Conservation (phyloP, 371 early-diverging fungal species). For the Choanephora cucurbitarum region DNA sequence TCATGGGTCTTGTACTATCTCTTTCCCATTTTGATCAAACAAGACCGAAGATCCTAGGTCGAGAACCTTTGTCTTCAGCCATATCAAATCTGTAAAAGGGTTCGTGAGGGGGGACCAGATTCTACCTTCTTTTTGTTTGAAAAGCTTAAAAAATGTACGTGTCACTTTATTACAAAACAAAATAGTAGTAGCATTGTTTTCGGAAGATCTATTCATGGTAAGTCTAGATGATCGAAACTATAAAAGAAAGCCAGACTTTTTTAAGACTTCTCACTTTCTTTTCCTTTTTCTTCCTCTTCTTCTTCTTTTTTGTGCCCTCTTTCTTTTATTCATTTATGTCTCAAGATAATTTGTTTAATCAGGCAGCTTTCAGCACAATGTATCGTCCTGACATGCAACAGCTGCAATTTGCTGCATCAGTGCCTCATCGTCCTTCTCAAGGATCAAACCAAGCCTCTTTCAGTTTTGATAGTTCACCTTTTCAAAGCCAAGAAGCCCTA, state of each 20-base stretch:
- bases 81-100: neutral
- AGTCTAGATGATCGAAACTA: neutral
- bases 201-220: constrained; percentile 10
- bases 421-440: constrained; percentile 21
- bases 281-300: constrained; percentile 4
- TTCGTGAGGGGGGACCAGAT: neutral
- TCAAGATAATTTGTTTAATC: constrained; percentile 20
- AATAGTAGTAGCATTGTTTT: neutral
- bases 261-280: neutral
- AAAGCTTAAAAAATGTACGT: too few relatives aligned
- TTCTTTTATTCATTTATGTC: constrained; percentile 15
- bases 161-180: too few relatives aligned
- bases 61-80: too few relatives aligned
- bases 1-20: too few relatives aligned
- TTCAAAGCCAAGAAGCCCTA: constrained; percentile 10
- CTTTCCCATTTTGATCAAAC: too few relatives aligned
- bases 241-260: neutral
- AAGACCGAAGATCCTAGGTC: too few relatives aligned
- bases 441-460: constrained; percentile 1
- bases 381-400: constrained; percentile 18
- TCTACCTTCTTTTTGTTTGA: neutral
- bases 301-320: neutral
- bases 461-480: neutral
- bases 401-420: constrained; percentile 30
- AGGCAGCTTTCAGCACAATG: constrained; percentile 9